Evolutionary conservation across 2,329 filamentous ascomycete genomes (phyloP).

Genomic region (Sporothrix humicola): DNA sequence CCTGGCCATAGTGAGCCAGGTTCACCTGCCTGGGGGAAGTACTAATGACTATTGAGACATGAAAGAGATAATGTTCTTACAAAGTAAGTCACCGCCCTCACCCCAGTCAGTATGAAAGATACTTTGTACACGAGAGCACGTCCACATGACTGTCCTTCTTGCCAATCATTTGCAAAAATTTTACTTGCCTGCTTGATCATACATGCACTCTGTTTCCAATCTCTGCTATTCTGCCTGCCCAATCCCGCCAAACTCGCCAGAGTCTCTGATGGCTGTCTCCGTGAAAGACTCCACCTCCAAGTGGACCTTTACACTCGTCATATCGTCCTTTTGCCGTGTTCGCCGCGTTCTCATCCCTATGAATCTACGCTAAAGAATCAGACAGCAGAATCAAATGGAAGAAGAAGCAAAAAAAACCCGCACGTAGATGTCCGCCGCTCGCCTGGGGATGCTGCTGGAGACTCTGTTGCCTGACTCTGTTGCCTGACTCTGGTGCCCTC

Average conservation of each 20-base stretch:
- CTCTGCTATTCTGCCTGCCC: not conserved
- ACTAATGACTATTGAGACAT: not conserved
- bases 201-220: not conserved
- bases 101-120: slow-evolving; percentile 16
- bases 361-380: not conserved
- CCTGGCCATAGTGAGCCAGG: slow-evolving; percentile 7
- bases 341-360: not conserved
- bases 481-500: not conserved
- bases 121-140: slow-evolving; percentile 25
- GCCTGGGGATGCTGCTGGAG: not conserved
- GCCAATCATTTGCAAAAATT: not conserved
- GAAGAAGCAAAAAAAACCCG: not conserved
- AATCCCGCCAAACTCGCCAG: not conserved
- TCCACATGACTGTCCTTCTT: not conserved
- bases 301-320: not conserved
- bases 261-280: not conserved
- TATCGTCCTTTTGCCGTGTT: slow-evolving; percentile 1
- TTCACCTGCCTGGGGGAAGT: not conserved
- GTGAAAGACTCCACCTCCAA: not conserved
- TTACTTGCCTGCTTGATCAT: not conserved
- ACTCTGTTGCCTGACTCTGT: not conserved
- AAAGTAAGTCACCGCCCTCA: not conserved
- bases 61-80: slow-evolving; percentile 6
- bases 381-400: slow-evolving; percentile 5
- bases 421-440: slow-evolving; percentile 8